Evolutionary conservation across 306 rosid genomes (phyloP), one percentile per base, ranked within the genome.

Genomic region (Cicer arietinum): DNA sequence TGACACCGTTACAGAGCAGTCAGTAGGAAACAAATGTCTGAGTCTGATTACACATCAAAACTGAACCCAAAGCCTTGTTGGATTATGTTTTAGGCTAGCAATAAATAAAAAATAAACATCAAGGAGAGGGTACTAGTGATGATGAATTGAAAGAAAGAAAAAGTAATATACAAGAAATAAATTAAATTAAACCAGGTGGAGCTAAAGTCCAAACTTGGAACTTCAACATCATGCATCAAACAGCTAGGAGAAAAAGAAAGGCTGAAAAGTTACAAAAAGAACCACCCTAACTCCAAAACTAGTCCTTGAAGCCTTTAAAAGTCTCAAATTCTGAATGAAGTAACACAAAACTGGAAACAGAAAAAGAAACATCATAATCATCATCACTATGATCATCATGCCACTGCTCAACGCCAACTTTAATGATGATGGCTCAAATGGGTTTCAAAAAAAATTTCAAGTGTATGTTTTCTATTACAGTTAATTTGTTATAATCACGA

Each of bases 221-320:
- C 85, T 81, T 86, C 78, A 87, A 82, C 88, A 89, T 89, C 82
- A 88, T 84, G 84, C 83, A 75, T 83, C 84, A 68, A 73, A 86
- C 53, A 62, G 80, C 82, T 60, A 69, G 53, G 77, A 52, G 63
- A 20, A 72, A 58, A 66, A 80, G 46, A 77, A 82, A 83, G 85
- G 69, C 93, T 88, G 93, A 59, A 87, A 90, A 88, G 85, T 80
- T 56, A 74, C 35, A 59, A 62, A 81, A 85, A 78, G 80, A 83
- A 88, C 82, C 80, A 80, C 82, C 67, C 60, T 79, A 86, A 78
- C 84, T 79, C 66, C 61, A 77, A 80, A 79, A 71, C 16, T 45
- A 78, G 73, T 79, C 72, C 71, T 85, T 74, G 22, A 86, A 77
- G 77, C 56, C 71, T 78, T 47, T 51, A 51, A 48, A 86, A 81